Conservation (phyloP, 78 protist genomes). For the Bodo saltans region DNA sequence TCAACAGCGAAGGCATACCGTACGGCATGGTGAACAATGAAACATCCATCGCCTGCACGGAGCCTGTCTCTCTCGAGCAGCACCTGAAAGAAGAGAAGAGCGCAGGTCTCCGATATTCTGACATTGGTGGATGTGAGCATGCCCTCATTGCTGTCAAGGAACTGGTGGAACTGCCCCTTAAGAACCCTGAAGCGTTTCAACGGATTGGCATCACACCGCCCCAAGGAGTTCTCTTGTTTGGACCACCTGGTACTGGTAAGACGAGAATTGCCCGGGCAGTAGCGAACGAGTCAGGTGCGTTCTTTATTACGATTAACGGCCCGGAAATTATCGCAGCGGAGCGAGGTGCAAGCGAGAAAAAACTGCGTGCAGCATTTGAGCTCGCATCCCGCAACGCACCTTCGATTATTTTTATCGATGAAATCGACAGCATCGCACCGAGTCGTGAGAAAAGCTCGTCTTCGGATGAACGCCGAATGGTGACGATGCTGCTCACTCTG, state of each 20-base stretch:
- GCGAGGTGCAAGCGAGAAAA: conserved; percentile 98
- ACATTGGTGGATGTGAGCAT: too few relatives aligned
- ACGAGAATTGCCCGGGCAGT: conserved; percentile 99
- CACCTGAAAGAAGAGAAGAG: too few relatives aligned
- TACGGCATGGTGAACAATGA: too few relatives aligned
- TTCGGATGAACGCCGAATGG: too few relatives aligned
- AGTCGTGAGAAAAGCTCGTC: too few relatives aligned
- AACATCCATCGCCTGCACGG: too few relatives aligned
- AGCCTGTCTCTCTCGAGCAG: too few relatives aligned
- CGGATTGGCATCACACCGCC: conserved; percentile 95
- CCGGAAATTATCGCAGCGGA: conserved; percentile 98
- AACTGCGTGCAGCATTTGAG: conserved; percentile 98
- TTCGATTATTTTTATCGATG: conserved; percentile 98
- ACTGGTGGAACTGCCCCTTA: conserved; percentile 98
- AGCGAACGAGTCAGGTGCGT: conserved; percentile 99
- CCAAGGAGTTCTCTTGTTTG: conserved; percentile 88
- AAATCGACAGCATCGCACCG: conserved; percentile 99
- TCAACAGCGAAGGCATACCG: too few relatives aligned
- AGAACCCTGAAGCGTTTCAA: conserved; percentile 97
- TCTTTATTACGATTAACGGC: conserved; percentile 99
- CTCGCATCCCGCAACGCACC: conserved; percentile 99
- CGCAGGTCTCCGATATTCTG: too few relatives aligned
- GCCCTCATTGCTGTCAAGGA: too few relatives aligned
- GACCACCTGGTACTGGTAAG: conserved; percentile 99
- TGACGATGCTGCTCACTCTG: too few relatives aligned